A percentile compares a stretch with the other conserved stretches of the same genome.
phyloP scores from a whole-genome alignment of 495 filamentous ascomycete species.

The Xylaria bambusicola region DNA sequence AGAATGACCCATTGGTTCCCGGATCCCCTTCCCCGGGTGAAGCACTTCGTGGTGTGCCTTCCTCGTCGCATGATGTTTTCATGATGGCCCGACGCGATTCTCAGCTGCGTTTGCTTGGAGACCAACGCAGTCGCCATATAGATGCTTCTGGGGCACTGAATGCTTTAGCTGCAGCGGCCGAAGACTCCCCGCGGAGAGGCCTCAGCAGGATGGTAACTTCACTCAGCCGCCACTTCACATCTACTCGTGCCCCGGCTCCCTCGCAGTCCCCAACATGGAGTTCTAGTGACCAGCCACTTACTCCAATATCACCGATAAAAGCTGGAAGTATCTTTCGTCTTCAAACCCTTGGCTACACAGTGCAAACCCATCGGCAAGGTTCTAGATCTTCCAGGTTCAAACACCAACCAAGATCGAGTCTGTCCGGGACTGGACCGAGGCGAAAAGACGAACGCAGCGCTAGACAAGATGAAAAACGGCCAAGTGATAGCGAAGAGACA shows the following conservation, averaged over 20 bases:
- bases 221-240: slow-evolving; percentile 16
- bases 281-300: neutral
- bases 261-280: neutral
- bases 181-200: slow-evolving; percentile 1
- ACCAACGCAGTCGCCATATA: slow-evolving; percentile 7
- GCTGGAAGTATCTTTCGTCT: slow-evolving; percentile 24
- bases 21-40: slow-evolving; percentile 16
- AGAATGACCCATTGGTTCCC: slow-evolving; percentile 3
- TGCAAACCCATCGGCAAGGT: slow-evolving; percentile 16
- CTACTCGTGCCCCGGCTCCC: neutral
- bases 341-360: slow-evolving; percentile 23
- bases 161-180: neutral
- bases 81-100: slow-evolving; percentile 14
- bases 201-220: slow-evolving; percentile 12
- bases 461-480: slow-evolving; percentile 9
- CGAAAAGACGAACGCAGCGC: neutral
- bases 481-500: slow-evolving; percentile 23
- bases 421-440: neutral
- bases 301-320: slow-evolving; percentile 8
- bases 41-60: slow-evolving; percentile 23
- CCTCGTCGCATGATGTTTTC: slow-evolving; percentile 17
- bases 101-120: slow-evolving; percentile 13
- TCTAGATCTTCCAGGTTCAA: neutral
- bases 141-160: slow-evolving; percentile 7
- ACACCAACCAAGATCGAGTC: neutral